These are phyloP conservation scores for Raffaelea ambrosiae DNA, from an alignment of 2,329 filamentous ascomycete genomes.

Conservation along the genomic window DNA sequence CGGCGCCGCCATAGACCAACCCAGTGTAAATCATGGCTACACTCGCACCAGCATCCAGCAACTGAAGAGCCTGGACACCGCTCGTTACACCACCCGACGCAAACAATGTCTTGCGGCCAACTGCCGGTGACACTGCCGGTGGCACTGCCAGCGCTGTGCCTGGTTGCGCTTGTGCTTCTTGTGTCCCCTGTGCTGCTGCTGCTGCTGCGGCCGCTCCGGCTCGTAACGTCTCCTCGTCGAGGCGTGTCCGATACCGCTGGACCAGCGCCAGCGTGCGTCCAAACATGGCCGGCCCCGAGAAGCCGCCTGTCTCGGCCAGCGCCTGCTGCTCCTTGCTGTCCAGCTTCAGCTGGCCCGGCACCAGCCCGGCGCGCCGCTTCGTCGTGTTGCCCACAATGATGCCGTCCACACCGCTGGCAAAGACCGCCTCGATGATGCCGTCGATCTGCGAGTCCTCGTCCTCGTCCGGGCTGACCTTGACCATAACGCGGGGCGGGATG, in stretches of 20 bases:
- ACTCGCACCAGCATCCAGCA: conserved; percentile 81
- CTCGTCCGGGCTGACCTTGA: conserved; percentile 96
- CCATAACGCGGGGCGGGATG: conserved; percentile 77
- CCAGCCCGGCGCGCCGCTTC: conserved; percentile 63
- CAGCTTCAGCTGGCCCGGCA: conserved; percentile 59
- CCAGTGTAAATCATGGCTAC: conserved; percentile 88
- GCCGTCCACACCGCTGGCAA: conserved; percentile 78
- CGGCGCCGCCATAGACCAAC: conserved; percentile 55
- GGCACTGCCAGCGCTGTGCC: background rate
- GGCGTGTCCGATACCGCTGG: conserved; percentile 62
- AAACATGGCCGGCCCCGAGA: conserved; percentile 86
- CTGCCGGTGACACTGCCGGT: too few relatives aligned
- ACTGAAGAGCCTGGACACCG: conserved; percentile 71
- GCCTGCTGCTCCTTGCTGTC: conserved; percentile 57
- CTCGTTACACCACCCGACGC: conserved; percentile 89
- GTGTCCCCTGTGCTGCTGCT: conserved; percentile 15
- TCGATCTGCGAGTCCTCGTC: conserved; percentile 75
- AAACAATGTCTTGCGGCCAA: conserved; percentile 66
- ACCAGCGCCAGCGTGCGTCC: conserved; percentile 71
- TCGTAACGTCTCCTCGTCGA: conserved; percentile 38
- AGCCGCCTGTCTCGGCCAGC: conserved; percentile 73
- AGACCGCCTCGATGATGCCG: conserved; percentile 81
- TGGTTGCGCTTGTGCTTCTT: background rate
- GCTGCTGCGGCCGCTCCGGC: background rate
- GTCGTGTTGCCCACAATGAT: conserved; percentile 98